These are phyloP conservation scores for Eutypella sp. DNA, from an alignment of 2,329 filamentous ascomycete species.

Conservation along the genomic window DNA sequence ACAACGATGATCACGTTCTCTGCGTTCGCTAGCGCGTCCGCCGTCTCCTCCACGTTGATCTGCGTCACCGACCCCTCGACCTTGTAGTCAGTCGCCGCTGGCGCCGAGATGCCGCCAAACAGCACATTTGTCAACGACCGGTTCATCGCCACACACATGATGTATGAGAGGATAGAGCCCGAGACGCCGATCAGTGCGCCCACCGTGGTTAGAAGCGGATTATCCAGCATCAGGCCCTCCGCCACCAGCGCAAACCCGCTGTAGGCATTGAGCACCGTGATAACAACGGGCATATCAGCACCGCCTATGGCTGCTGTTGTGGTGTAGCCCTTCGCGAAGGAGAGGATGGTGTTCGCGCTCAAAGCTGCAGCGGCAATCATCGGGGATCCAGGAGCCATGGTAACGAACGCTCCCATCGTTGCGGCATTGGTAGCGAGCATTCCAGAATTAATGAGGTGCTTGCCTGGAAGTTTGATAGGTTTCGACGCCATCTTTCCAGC, in stretches of 20 bases:
- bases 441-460: conserved; percentile 69
- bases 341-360: conserved; percentile 69
- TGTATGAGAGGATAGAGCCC: conserved; percentile 83
- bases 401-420: conserved; percentile 79
- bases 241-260: conserved; percentile 87
- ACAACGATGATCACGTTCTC: conserved; percentile 87
- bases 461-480: conserved; percentile 66
- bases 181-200: conserved; percentile 84
- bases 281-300: conserved; percentile 91
- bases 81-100: conserved; percentile 61
- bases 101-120: conserved; percentile 73
- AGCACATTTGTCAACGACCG: conserved; percentile 82
- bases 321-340: conserved; percentile 81
- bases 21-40: conserved; percentile 67
- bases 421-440: conserved; percentile 72
- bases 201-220: conserved; percentile 77
- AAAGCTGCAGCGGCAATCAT: conserved; percentile 74
- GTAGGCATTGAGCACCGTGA: conserved; percentile 86
- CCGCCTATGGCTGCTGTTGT: conserved; percentile 86
- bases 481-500: conserved; percentile 76
- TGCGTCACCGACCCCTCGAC: conserved; percentile 76
- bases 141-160: conserved; percentile 89
- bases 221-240: conserved; percentile 88
- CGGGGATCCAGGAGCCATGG: conserved; percentile 75
- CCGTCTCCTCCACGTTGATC: conserved; percentile 74